These are phyloP conservation scores for Arthrobotrys sphaeroides DNA, from an alignment of 2,329 filamentous ascomycete genomes.

Conservation along the genomic window DNA sequence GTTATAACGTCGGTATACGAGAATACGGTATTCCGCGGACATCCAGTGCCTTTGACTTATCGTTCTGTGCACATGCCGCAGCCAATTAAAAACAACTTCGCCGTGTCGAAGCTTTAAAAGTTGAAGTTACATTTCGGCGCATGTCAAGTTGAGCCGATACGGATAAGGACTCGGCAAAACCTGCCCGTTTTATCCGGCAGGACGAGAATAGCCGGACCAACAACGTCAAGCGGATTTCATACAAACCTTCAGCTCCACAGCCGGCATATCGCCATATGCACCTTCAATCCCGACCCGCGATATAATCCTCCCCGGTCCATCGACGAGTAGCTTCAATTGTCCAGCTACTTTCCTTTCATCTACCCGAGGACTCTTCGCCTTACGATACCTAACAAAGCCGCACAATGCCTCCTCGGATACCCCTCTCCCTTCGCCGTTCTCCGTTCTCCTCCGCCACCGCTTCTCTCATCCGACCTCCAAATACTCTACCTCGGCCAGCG, in stretches of 20 bases:
- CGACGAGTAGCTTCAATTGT: conserved; percentile 8
- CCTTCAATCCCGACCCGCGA: conserved; percentile 23
- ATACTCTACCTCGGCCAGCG: conserved; percentile 30
- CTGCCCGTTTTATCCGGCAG: not conserved
- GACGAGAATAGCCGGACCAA: conserved; percentile 25
- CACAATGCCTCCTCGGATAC: conserved; percentile 53
- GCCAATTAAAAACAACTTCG: not conserved
- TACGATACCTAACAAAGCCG: not conserved
- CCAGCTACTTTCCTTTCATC: conserved; percentile 13
- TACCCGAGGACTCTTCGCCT: not conserved
- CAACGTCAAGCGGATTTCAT: conserved; percentile 47
- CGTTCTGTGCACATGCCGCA: not conserved
- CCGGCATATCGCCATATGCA: conserved; percentile 11
- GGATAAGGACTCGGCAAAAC: conserved; percentile 9
- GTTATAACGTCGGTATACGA: not conserved
- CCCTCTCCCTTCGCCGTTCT: conserved; percentile 49
- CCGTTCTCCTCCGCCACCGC: conserved; percentile 51
- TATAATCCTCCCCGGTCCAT: not conserved
- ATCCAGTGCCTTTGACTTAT: not conserved
- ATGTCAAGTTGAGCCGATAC: conserved; percentile 1
- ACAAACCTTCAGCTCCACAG: conserved; percentile 34
- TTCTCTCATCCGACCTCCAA: conserved; percentile 46
- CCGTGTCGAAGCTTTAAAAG: not conserved
- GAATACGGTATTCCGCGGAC: not conserved
- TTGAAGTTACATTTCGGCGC: not conserved